These are phyloP conservation scores for Epicoccum nigrum DNA, from an alignment of 2,329 filamentous ascomycete genomes.

Conservation along the genomic window DNA sequence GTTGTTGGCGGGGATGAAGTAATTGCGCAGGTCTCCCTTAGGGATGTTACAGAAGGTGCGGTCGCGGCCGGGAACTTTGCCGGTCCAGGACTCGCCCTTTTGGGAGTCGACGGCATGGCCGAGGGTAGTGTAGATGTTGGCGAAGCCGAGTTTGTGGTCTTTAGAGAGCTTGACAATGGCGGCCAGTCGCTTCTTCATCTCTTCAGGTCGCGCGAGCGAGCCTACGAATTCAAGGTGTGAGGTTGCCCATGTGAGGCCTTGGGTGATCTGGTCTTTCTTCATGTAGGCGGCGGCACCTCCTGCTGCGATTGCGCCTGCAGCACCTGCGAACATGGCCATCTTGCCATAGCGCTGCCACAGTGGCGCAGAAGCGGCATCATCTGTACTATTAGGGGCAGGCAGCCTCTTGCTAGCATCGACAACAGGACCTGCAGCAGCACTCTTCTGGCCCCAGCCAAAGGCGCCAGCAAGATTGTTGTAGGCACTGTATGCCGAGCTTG, in stretches of 20 bases:
- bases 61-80: conserved; percentile 68
- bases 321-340: conserved; percentile 84
- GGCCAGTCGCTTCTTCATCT: conserved; percentile 76
- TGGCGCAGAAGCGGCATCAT: conserved; percentile 53
- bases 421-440: conserved; percentile 27
- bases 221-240: conserved; percentile 95
- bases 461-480: conserved; percentile 67
- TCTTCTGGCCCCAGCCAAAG: conserved; percentile 64
- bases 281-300: conserved; percentile 85
- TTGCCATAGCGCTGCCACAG: conserved; percentile 82
- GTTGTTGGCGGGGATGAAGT: conserved; percentile 64
- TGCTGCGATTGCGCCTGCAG: conserved; percentile 77
- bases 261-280: conserved; percentile 78
- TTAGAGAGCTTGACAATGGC: conserved; percentile 68
- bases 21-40: conserved; percentile 41
- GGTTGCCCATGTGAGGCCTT: conserved; percentile 80
- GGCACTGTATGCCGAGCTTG: conserved; percentile 70
- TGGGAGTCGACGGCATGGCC: conserved; percentile 66
- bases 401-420: conserved; percentile 46
- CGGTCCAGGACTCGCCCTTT: conserved; percentile 51
- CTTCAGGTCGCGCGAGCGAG: conserved; percentile 81
- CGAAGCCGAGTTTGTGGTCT: conserved; percentile 75
- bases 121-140: conserved; percentile 85
- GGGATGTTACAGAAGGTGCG: conserved; percentile 82
- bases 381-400: conserved; percentile 48